phyloP scores from a whole-genome alignment of 768 basidiomycete species.

The Rhodotorula kratochvilovae region DNA sequence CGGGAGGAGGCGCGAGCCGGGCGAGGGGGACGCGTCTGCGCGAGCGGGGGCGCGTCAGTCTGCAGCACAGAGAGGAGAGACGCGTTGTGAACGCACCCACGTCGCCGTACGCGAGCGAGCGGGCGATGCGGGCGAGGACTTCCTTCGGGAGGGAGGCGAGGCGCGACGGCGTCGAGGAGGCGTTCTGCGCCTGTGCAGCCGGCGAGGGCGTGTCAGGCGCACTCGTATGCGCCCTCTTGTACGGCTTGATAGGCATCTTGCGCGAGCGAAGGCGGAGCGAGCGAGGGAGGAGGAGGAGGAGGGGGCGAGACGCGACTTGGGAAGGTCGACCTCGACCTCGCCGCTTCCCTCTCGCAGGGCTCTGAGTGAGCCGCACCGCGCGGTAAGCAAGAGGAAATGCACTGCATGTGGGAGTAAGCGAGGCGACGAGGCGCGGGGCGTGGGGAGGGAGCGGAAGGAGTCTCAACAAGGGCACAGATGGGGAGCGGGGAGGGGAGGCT shows the following conservation, averaged over 20 bases:
- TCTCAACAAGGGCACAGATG: not conserved
- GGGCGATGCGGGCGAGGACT: not conserved
- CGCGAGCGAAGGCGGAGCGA: not conserved
- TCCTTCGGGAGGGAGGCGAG: not conserved
- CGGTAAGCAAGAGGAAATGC: not conserved
- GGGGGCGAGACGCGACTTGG: not conserved
- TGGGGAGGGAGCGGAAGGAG: no score
- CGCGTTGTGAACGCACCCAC: no score
- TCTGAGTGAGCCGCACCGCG: not conserved
- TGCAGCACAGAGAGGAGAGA: no score
- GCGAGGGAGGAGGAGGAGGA: not conserved
- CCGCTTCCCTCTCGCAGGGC: not conserved
- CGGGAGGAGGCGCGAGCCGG: not conserved
- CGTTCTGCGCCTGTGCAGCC: not conserved
- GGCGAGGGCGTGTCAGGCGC: not conserved
- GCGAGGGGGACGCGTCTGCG: not conserved
- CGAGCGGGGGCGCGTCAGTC: not conserved
- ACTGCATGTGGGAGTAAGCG: not conserved
- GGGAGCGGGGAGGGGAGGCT: not conserved
- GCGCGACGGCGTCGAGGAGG: not conserved
- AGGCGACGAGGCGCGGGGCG: not conserved
- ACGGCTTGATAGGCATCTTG: not conserved
- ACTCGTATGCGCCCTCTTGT: not conserved
- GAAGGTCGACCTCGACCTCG: not conserved
- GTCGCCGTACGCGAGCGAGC: not conserved